A percentile compares a stretch with the other conserved stretches of the same genome.
Evolutionary conservation across 1,284 basidiomycete genomes (phyloP).

Genomic region (Macrocybe sp.): DNA sequence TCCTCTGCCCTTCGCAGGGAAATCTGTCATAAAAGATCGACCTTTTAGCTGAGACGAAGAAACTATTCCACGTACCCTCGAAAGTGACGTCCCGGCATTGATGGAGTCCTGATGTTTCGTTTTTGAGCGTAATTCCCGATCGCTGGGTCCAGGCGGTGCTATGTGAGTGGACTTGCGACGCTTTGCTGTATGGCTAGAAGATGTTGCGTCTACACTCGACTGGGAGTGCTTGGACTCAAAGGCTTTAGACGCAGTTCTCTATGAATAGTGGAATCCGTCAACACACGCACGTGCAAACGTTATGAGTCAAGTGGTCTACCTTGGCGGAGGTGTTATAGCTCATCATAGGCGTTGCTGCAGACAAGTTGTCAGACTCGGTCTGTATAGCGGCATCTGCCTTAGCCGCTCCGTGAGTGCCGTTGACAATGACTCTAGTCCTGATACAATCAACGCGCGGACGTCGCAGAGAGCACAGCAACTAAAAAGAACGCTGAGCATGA

Average conservation of each 20-base stretch:
- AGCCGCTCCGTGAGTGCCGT: conserved; percentile 11
- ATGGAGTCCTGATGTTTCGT: conserved; percentile 23
- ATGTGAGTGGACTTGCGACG: conserved; percentile 27
- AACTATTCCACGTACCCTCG: conserved; percentile 9
- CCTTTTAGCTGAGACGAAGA: background rate
- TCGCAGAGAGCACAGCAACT: conserved; percentile 26
- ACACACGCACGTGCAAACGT: too few relatives aligned
- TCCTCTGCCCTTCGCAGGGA: conserved; percentile 20
- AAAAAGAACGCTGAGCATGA: background rate
- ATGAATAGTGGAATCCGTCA: too few relatives aligned
- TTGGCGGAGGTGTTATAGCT: background rate
- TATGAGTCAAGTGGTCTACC: too few relatives aligned
- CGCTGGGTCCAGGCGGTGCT: conserved; percentile 23
- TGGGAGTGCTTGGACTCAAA: too few relatives aligned
- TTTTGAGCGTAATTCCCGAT: conserved; percentile 33
- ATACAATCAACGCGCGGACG: conserved; percentile 5
- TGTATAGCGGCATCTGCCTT: conserved; percentile 18
- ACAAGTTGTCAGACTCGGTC: conserved; percentile 16
- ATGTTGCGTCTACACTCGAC: conserved; percentile 8
- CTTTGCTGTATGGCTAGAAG: conserved; percentile 24
- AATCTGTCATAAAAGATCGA: conserved; percentile 13
- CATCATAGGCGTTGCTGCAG: background rate
- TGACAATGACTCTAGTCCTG: conserved; percentile 2
- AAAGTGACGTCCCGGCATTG: too few relatives aligned
- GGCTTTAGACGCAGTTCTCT: too few relatives aligned